phyloP scores from a whole-genome alignment of 2,329 filamentous ascomycete genomes.

The Coleophoma cylindrospora region DNA sequence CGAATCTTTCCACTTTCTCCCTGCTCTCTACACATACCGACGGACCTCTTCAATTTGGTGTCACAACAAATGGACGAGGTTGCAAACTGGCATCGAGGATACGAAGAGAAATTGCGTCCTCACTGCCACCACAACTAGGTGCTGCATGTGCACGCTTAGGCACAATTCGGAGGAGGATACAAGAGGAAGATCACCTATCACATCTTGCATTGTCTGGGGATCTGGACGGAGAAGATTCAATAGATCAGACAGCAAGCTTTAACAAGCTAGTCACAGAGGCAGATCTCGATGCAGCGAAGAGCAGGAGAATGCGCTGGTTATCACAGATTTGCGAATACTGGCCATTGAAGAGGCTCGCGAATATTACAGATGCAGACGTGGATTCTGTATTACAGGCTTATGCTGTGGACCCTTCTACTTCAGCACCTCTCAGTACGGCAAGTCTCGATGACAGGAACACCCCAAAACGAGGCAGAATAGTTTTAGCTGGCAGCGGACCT shows the following conservation, averaged over 20 bases:
- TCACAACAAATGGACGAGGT: constrained; percentile 91
- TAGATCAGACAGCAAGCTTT: constrained; percentile 75
- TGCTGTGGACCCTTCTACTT: constrained; percentile 27
- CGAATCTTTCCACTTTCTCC: constrained; percentile 82
- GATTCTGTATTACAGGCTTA: constrained; percentile 73
- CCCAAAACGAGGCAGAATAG: constrained; percentile 59
- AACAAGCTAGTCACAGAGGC: constrained; percentile 76
- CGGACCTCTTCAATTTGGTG: constrained; percentile 87
- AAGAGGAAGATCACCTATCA: constrained; percentile 62
- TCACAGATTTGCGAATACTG: constrained; percentile 98
- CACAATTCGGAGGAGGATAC: constrained; percentile 62
- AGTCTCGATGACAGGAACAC: constrained; percentile 19
- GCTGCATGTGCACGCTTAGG: constrained; percentile 74
- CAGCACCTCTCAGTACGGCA: constrained; percentile 23
- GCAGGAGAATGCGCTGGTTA: constrained; percentile 84
- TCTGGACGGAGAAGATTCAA: constrained; percentile 48
- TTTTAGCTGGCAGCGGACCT: constrained; percentile 87
- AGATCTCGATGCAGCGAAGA: constrained; percentile 70
- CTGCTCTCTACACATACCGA: constrained; percentile 85
- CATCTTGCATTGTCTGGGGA: constrained; percentile 23
- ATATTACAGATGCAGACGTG: constrained; percentile 75
- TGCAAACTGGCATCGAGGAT: constrained; percentile 92
- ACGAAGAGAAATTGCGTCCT: constrained; percentile 78
- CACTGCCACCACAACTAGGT: constrained; percentile 72
- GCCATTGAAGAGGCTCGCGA: constrained; percentile 78